These are phyloP conservation scores for Coemansia sp. DNA, from an alignment of 192 early-diverging fungal genomes.

Conservation along the genomic window DNA sequence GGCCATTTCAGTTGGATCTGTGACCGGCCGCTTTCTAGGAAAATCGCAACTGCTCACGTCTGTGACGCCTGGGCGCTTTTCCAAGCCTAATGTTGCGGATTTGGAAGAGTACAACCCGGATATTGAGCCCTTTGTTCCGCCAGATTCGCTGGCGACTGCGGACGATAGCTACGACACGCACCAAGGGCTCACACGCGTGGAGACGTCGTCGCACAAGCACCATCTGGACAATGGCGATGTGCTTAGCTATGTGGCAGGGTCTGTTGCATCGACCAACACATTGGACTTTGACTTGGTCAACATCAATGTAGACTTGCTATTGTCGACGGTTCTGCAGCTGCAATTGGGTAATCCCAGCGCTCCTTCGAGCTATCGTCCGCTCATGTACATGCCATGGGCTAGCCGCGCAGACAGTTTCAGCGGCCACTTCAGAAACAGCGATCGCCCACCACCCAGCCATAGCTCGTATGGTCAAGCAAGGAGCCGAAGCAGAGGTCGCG, in stretches of 20 bases:
- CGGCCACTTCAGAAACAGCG: neutral
- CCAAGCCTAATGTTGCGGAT: slow-evolving; percentile 11
- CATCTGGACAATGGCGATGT: slow-evolving; percentile 47
- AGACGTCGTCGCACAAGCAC: neutral
- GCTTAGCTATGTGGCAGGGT: slow-evolving; percentile 43
- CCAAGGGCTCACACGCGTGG: slow-evolving; percentile 4
- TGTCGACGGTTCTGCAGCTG: slow-evolving; percentile 27
- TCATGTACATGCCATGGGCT: slow-evolving; percentile 43
- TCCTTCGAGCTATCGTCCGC: slow-evolving; percentile 39
- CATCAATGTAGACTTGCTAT: slow-evolving; percentile 30
- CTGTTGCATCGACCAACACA: slow-evolving; percentile 25
- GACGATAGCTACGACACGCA: slow-evolving; percentile 3
- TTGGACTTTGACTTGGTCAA: slow-evolving; percentile 16
- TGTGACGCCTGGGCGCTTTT: slow-evolving; percentile 33
- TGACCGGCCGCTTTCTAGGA: slow-evolving; percentile 32
- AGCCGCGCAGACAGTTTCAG: slow-evolving; percentile 12
- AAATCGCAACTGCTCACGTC: slow-evolving; percentile 40
- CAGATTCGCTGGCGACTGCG: slow-evolving; percentile 3
- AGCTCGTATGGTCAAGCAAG: slow-evolving; percentile 3
- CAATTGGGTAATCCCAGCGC: neutral
- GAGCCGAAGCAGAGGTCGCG: slow-evolving; percentile 35
- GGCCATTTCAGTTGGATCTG: slow-evolving; percentile 30
- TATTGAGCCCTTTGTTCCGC: slow-evolving; percentile 26
- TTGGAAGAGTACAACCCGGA: slow-evolving; percentile 35
- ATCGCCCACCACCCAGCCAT: slow-evolving; percentile 9